Evolutionary conservation across 495 filamentous ascomycete species (phyloP), one percentile per base, ranked within the genome.

Genomic region (Chaetomium fimeti): DNA sequence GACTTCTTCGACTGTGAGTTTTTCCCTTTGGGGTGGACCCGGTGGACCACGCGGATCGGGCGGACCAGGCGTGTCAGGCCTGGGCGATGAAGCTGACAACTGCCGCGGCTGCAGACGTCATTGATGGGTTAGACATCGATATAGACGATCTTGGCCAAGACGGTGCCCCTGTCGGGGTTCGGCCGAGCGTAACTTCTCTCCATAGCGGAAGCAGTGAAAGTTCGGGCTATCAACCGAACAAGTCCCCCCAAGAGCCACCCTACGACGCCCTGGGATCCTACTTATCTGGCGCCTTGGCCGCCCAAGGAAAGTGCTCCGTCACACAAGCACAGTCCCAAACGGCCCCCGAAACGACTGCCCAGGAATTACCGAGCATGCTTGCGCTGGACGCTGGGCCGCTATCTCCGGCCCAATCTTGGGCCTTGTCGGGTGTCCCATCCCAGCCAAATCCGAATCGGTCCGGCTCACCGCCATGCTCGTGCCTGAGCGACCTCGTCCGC

Each of bases 401-500:
- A n/a, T 47, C 52, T 29, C 25, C 24, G 15, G 15, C 25, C n/a
- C 52, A 54, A 54, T 28, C 57, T 13, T 48, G 42, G n/a, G 42
- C 27, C 15, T 24, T 60, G 22, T 48, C 57, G 42, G 43, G 38
- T 20, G 52, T 54, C 22, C 6, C 43, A 15, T 25, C 47, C 45
- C 12, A 27, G 45, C 9, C 25, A 27, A 51, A 61, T 7, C 45
- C 47, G 24, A 45, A 45, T 28, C 40, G 25, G 40, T 15, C 38
- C 1, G 28, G 25, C 32, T 29, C 42, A 52, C 18, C 48, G 9
- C 15, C 32, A 12, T 65, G 63, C 47, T 55, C 49, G 20, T 65
- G 63, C 27, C 47, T 65, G 15, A 24, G 36, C 36, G 49, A 60
- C 36, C 47, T 60, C 9, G 48, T 66, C 20, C 63, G 57, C 38